Percentiles rank a stretch among this genome's conserved stretches.
Conservation (phyloP, 768 basidiomycete genomes). For the Tulasnella sp. region DNA sequence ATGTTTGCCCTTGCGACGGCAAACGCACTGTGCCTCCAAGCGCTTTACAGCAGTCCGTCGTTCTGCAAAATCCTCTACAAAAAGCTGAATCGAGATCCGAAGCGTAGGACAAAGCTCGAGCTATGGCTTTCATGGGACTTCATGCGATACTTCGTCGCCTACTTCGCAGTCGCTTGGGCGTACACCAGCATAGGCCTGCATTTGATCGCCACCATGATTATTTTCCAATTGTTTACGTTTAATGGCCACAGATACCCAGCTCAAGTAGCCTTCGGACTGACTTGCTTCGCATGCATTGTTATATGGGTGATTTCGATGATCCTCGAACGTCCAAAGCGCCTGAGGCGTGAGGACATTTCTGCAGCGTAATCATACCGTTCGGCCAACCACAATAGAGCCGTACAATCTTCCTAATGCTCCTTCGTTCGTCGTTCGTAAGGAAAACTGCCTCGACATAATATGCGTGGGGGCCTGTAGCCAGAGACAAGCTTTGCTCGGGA, state of each 20-base stretch:
- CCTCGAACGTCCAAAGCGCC: neutral
- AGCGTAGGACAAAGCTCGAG: neutral
- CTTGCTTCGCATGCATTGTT: neutral
- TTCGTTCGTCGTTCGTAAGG: too few species aligned
- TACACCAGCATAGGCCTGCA: neutral
- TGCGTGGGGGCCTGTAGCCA: too few species aligned
- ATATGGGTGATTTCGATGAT: neutral
- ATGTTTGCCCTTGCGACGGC: neutral
- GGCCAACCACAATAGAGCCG: too few species aligned
- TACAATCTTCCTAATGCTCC: too few species aligned
- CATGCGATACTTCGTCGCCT: neutral
- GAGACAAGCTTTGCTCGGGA: too few species aligned
- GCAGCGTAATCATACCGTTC: too few species aligned
- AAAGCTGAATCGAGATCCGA: neutral
- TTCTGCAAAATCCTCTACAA: conserved; percentile 1
- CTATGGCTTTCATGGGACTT: neutral
- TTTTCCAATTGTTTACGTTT: neutral
- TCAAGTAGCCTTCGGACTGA: neutral
- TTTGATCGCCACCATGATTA: neutral
- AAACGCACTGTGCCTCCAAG: neutral
- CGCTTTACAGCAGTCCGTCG: neutral
- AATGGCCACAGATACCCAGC: neutral
- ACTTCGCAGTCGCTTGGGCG: neutral
- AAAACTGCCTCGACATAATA: too few species aligned
- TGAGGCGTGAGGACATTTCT: too few species aligned